Percentiles rank a stretch among this genome's conserved stretches.
These are phyloP conservation scores for Kewa caespitosa DNA, from an alignment of 179 eudicot genomes.

Conservation along the genomic window DNA sequence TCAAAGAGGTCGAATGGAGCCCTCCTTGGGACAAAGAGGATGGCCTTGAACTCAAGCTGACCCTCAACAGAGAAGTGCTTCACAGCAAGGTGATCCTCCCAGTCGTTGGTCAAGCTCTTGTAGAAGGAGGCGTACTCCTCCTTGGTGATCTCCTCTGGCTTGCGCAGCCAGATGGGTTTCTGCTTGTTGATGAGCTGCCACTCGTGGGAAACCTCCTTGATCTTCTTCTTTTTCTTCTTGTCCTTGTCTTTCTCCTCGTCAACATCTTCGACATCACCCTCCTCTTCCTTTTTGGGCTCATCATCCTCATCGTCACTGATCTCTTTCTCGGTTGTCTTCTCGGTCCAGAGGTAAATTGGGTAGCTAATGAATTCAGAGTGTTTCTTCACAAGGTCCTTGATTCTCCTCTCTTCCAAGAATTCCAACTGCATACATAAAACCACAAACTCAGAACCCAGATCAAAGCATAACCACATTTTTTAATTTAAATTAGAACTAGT, in stretches of 20 bases:
- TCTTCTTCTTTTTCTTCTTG: conserved; percentile 57
- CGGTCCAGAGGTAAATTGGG: conserved; percentile 78
- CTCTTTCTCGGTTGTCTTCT: conserved; percentile 74
- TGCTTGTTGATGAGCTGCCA: conserved; percentile 75
- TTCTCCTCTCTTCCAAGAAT: conserved; percentile 68
- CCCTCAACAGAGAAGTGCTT: conserved; percentile 84
- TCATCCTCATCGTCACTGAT: conserved; percentile 75
- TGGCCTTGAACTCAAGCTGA: conserved; percentile 72
- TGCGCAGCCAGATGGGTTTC: conserved; percentile 72
- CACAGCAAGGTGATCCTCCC: conserved; percentile 80
- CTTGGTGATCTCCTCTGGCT: conserved; percentile 75
- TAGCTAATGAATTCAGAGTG: conserved; percentile 80
- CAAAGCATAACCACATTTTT: background rate
- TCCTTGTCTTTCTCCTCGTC: conserved; percentile 65
- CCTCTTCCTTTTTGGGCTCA: conserved; percentile 60
- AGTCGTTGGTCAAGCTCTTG: conserved; percentile 73
- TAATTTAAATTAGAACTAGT: background rate
- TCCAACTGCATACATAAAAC: conserved; percentile 37
- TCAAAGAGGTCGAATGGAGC: conserved; percentile 77
- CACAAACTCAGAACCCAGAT: background rate
- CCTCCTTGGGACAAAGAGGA: conserved; percentile 68
- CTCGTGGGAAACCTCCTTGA: conserved; percentile 72
- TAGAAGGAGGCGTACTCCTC: conserved; percentile 75
- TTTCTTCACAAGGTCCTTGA: conserved; percentile 76
- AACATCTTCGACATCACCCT: conserved; percentile 60